Evolutionary conservation across 2,329 filamentous ascomycete species (phyloP).

Genomic region (Byssothecium circinans): DNA sequence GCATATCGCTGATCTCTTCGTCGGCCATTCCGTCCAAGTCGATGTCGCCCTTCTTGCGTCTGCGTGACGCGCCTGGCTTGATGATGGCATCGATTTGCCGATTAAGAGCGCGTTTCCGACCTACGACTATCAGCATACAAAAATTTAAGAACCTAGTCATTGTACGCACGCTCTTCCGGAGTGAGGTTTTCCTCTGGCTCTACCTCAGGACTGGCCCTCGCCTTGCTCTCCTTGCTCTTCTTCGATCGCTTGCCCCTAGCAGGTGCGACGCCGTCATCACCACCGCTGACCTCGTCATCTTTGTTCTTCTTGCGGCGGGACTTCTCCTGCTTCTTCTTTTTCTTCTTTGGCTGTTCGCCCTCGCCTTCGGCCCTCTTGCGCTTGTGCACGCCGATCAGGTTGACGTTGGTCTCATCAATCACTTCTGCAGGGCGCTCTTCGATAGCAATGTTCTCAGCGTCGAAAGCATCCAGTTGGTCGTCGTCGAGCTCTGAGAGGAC

Average conservation of each 20-base stretch:
- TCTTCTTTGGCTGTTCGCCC: conserved; percentile 65
- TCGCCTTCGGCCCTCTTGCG: conserved; percentile 64
- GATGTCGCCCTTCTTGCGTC: conserved; percentile 82
- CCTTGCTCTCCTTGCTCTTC: conserved; percentile 35
- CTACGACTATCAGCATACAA: conserved; percentile 42
- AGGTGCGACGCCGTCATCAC: conserved; percentile 50
- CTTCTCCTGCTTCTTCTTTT: conserved; percentile 65
- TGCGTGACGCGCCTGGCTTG: conserved; percentile 75
- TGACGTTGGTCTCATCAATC: conserved; percentile 64
- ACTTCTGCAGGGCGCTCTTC: conserved; percentile 61
- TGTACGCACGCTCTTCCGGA: conserved; percentile 74
- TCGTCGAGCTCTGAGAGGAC: conserved; percentile 66
- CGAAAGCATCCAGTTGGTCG: conserved; percentile 66
- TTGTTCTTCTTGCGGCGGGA: conserved; percentile 55
- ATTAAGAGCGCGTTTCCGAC: conserved; percentile 78
- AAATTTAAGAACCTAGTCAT: background rate
- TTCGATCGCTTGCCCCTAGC: conserved; percentile 56
- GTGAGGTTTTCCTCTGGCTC: conserved; percentile 78
- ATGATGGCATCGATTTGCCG: conserved; percentile 84
- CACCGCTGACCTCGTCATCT: conserved; percentile 50
- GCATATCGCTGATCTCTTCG: conserved; percentile 84
- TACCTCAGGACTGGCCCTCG: conserved; percentile 52
- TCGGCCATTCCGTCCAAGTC: conserved; percentile 90
- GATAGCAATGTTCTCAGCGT: conserved; percentile 62
- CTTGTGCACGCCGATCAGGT: conserved; percentile 64